Percentiles rank a stretch among this genome's conserved stretches.
Conservation (phyloP, 805 yeast genomes). For the Lipomyces sp. region DNA sequence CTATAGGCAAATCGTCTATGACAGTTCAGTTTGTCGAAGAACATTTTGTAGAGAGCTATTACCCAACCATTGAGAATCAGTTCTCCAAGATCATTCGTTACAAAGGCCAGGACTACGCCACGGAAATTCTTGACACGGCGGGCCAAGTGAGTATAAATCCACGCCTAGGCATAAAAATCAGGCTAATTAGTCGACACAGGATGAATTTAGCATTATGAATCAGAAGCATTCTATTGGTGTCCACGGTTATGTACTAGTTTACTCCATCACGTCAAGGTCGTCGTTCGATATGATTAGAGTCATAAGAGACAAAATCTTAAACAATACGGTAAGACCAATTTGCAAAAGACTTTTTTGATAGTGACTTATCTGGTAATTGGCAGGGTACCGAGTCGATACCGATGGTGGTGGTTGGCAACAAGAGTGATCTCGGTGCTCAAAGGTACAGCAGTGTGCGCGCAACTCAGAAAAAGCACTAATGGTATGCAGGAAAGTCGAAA, state of each 20-base stretch:
- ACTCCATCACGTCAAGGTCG: conserved; percentile 76
- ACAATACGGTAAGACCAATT: conserved; percentile 45
- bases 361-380: neutral
- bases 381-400: conserved; percentile 71
- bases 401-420: conserved; percentile 76
- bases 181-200: conserved; percentile 52
- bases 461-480: neutral
- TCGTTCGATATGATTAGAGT: conserved; percentile 77
- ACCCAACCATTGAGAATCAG: conserved; percentile 89
- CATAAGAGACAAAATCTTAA: conserved; percentile 82
- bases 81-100: conserved; percentile 70
- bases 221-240: conserved; percentile 79
- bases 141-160: conserved; percentile 52
- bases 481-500: conserved; percentile 56
- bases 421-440: conserved; percentile 68
- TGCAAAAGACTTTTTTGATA: neutral
- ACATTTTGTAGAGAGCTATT: conserved; percentile 85
- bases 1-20: conserved; percentile 73
- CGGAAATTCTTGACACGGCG: conserved; percentile 89
- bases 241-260: conserved; percentile 81
- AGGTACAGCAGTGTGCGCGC: conserved; percentile 52
- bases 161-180: neutral
- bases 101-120: conserved; percentile 73
- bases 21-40: conserved; percentile 85
- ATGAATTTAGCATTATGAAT: conserved; percentile 79